Base-by-base conservation (phyloP, 495 filamentous ascomycete genomes). In the Sordaria brevicollis region DNA sequence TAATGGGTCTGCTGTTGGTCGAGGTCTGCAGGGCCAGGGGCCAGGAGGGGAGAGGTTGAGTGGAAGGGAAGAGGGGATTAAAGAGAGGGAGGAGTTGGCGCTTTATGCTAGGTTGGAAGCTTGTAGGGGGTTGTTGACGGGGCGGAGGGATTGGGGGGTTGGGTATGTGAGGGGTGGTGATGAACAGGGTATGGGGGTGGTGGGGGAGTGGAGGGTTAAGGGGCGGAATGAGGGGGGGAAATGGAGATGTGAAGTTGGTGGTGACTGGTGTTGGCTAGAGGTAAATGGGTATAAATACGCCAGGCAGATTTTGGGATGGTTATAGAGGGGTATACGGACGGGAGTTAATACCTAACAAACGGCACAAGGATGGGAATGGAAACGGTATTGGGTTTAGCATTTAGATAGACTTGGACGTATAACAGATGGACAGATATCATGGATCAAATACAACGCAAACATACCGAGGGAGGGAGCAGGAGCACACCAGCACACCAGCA, bases 21-120 rank as follows among this genome's bases (percentile, higher is more conserved):
- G n/a, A n/a, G n/a, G n/a, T n/a, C n/a, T n/a, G n/a, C n/a, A 57
- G 15, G 15, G 9, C 1, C 43, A 0, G 1, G 35, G 35, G 35
- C 1, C 43, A 54, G 10, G 49, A n/a, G n/a, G 21, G 15, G 49
- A 29, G 19, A 29, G 10, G 11, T 29, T 29, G 7, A 57, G 19
- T 57, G 21, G 49, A 7, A 57, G 21, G 15, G 21, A 57, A 29
- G 21, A 57, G 49, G 66, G 68, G 7, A 67, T 34, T 7, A n/a
- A 35, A 35, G 74, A 72, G 35, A 67, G 35, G 65, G 73, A 25
- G 29, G 74, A 74, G 54, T 65, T 76, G 4, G 67, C 73, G 10
- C 35, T 73, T 29, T 80, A 80, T 71, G 77, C 74, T 35, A 36
- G 76, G 31, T 65, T 76, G 66, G 75, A 78, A 71, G 78, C 77